Base-by-base conservation (phyloP, 768 basidiomycete species). In the Sarcodon aspratus region DNA sequence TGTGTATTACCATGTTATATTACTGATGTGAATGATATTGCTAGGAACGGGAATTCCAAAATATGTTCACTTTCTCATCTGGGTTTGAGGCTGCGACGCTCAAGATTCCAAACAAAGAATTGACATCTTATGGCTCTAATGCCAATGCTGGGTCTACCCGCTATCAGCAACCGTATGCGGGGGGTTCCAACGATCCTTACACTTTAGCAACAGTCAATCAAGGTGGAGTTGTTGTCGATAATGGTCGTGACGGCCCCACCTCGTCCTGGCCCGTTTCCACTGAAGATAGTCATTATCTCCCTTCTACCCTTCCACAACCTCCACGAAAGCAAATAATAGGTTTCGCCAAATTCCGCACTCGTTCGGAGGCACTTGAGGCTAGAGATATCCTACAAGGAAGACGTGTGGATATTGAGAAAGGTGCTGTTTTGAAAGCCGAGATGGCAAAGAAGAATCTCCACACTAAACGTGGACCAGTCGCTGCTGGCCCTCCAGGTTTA, bases 401-500 rank as follows among this genome's bases (percentile, higher is more conserved):
- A 47, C 76, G 90, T 49, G 88, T 98, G 34, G 96, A 98, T 58
- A 79, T 87, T 33, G 88, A 97, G 65, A 92, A 91, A 58, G 92
- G 92, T 11, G 82, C 89, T 1, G 84, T 93, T 2, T 65, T 99
- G 36, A 98, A 97, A 65, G 96, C 95, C 17, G 96, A 98, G 68
- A 97, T 99, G 94, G 96, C 96, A 15, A 98, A 98, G 79, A 99
- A 99, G 77, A 98, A 99, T 60, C 66, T 99, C 36, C 95, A 99
- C 60, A 95, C 93, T 15, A 96, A 95, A 69, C 73, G 90, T 36
- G 87, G 61, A 2, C 61, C 61, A 4, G 60, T 87, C 2, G 82
- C 91, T 18, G 88, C 88, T n/a, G 56, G 59, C 1, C 55, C 34
- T 13, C 49, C 59, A n/a, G 32, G 52, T 32, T 45, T 55, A 21